Base-by-base conservation (phyloP, 257 asterid species). In the Prunella vulgaris region DNA sequence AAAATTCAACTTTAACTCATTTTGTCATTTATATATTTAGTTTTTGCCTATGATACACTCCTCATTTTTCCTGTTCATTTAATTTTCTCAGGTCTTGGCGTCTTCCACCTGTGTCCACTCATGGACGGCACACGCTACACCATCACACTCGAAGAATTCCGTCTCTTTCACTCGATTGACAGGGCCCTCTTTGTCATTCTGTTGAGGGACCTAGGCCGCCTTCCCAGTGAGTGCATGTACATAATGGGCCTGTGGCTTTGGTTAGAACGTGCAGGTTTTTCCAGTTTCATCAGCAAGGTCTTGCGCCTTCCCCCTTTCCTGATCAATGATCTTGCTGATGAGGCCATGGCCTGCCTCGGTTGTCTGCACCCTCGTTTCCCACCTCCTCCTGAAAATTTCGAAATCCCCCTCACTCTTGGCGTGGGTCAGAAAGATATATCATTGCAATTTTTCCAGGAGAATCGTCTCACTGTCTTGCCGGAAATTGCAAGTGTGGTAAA, bases 191-290 rank as follows among this genome's bases (percentile, higher is more conserved):
- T 77, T 70, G 53, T 73, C 25, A 14, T 88, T 68, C 95, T 92
- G 7, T 80, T 75, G 5, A 21, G 66, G 21, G 84, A 83, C 10
- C 86, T 90, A 4, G 46, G 71, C 15, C 88, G 89, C 52, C 65
- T 84, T 48, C 91, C 93, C 7, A 1, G 68, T 0, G 93, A 86
- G 35, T 73, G 82, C 35, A 72, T 88, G 12, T 87, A 82, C 22
- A 66, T 82, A 7, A 17, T 92, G 80, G 89, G 85, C 60, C 42
- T 92, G 2, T 87, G 95, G 95, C 61, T 92, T 10, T 90, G 94
- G 93, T 57, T 90, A 46, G 94, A 92, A 76, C 77, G 76, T 5
- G 14, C 61, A 2, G 85, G 86, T 2, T 79, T 68, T 30, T 63
- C 35, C 33, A 57, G 72, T 22, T 56, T 81, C 52, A 25, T 86